phyloP scores from a whole-genome alignment of 352 stramenopile genomes.

The Phytophthora constricta region DNA sequence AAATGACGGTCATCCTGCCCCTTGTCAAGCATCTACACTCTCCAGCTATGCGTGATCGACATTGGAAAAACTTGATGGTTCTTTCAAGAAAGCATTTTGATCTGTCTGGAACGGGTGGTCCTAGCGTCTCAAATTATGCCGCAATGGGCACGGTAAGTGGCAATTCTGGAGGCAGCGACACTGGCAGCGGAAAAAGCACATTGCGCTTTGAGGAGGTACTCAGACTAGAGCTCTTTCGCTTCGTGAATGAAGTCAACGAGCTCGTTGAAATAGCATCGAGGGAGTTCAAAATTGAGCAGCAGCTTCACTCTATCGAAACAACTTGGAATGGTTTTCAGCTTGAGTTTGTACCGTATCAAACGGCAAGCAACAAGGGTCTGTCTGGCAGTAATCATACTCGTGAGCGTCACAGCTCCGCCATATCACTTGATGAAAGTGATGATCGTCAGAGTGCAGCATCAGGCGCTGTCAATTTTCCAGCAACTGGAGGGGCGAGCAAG shows the following conservation, averaged over 20 bases:
- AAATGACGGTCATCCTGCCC: constrained; percentile 93
- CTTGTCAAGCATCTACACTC: constrained; percentile 91
- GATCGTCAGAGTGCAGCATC: neutral
- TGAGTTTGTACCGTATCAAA: constrained; percentile 93
- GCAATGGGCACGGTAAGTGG: constrained; percentile 12
- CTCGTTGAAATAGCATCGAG: constrained; percentile 95
- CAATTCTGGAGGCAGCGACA: constrained; percentile 7
- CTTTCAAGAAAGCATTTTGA: constrained; percentile 91
- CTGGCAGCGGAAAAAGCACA: constrained; percentile 28
- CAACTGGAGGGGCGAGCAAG: constrained; percentile 27
- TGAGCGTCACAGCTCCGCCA: no score
- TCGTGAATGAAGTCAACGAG: constrained; percentile 95
- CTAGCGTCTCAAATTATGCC: constrained; percentile 24
- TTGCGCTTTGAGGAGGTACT: constrained; percentile 94
- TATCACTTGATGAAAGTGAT: no score
- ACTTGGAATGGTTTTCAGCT: constrained; percentile 92
- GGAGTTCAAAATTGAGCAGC: constrained; percentile 98
- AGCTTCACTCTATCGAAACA: constrained; percentile 92
- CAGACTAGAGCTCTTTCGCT: constrained; percentile 90
- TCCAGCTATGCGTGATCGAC: constrained; percentile 85
- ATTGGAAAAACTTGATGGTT: constrained; percentile 91
- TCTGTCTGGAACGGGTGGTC: constrained; percentile 28
- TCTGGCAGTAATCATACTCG: constrained; percentile 2
- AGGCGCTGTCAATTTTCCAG: constrained; percentile 4
- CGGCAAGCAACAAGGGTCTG: constrained; percentile 34